phyloP scores from a whole-genome alignment of 2,329 filamentous ascomycete genomes.

The Hypoxylon sp. region DNA sequence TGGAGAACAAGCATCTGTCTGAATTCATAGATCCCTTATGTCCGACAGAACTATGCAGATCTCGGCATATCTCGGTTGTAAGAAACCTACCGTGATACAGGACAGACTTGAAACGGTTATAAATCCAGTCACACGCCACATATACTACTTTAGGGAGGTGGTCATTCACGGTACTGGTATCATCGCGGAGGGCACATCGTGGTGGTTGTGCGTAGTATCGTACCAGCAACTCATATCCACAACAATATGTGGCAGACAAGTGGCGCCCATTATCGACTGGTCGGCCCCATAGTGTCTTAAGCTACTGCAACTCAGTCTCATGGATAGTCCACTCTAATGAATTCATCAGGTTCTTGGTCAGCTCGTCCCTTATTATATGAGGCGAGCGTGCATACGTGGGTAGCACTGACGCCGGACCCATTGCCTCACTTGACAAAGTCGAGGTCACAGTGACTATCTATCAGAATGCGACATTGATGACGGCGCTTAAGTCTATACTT shows the following conservation, averaged over 20 bases:
- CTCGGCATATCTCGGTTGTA: constrained; percentile 36
- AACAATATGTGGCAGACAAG: constrained; percentile 14
- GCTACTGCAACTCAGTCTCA: no score
- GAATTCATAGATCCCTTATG: not conserved
- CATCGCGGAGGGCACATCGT: constrained; percentile 12
- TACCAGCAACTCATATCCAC: constrained; percentile 22
- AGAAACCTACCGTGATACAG: constrained; percentile 21
- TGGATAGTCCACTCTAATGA: not conserved
- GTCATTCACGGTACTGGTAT: constrained; percentile 13
- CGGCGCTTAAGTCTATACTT: not conserved
- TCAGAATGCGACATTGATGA: constrained; percentile 9
- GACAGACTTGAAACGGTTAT: constrained; percentile 31
- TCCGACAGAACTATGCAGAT: constrained; percentile 26
- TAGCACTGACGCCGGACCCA: constrained; percentile 22
- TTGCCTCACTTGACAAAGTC: constrained; percentile 25
- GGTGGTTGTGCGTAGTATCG: not conserved
- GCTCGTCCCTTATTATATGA: constrained; percentile 18
- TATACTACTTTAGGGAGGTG: constrained; percentile 37
- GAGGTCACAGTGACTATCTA: constrained; percentile 22
- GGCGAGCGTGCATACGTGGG: constrained; percentile 36
- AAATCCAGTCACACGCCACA: constrained; percentile 35
- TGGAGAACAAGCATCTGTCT: not conserved
- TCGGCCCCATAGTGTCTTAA: not conserved
- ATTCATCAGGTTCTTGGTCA: not conserved
- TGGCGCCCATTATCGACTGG: constrained; percentile 19